Conservation (phyloP, 2,329 filamentous ascomycete species). For the Talaromyces albobiverticillius region DNA sequence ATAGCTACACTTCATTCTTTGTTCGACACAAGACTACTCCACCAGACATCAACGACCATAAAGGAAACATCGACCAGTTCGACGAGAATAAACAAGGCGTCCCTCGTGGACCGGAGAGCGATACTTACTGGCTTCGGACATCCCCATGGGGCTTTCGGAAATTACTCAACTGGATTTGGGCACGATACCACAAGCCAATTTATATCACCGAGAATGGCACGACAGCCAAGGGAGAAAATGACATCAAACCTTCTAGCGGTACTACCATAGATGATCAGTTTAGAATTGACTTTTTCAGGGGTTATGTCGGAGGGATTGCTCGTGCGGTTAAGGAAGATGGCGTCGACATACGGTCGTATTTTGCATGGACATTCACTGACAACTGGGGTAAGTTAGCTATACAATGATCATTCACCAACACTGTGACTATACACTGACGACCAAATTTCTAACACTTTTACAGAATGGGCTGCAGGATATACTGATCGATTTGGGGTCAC, state of each 20-base stretch:
- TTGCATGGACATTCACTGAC: constrained; percentile 79
- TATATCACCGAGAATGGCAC: constrained; percentile 84
- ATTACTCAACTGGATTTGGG: constrained; percentile 68
- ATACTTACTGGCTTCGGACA: constrained; percentile 73
- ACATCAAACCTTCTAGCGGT: constrained; percentile 42
- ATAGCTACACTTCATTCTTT: constrained; percentile 82
- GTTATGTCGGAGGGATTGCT: constrained; percentile 70
- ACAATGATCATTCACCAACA: background rate
- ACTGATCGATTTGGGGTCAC: constrained; percentile 75
- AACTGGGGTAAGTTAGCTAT: constrained; percentile 40
- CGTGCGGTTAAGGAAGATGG: constrained; percentile 58
- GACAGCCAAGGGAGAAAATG: constrained; percentile 68
- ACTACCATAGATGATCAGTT: constrained; percentile 73
- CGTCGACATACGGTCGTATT: constrained; percentile 70
- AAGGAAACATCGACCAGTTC: constrained; percentile 68
- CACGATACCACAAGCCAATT: constrained; percentile 70
- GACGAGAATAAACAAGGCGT: constrained; percentile 67
- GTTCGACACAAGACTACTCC: constrained; percentile 65
- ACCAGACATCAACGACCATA: constrained; percentile 57
- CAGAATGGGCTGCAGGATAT: constrained; percentile 81
- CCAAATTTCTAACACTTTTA: constrained; percentile 51
- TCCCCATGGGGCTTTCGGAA: constrained; percentile 70
- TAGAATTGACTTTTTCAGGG: constrained; percentile 69
- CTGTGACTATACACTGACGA: background rate
- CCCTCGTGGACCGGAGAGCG: constrained; percentile 72